Conservation (phyloP, 148 eudicot species). For the Camellia sinensis region DNA sequence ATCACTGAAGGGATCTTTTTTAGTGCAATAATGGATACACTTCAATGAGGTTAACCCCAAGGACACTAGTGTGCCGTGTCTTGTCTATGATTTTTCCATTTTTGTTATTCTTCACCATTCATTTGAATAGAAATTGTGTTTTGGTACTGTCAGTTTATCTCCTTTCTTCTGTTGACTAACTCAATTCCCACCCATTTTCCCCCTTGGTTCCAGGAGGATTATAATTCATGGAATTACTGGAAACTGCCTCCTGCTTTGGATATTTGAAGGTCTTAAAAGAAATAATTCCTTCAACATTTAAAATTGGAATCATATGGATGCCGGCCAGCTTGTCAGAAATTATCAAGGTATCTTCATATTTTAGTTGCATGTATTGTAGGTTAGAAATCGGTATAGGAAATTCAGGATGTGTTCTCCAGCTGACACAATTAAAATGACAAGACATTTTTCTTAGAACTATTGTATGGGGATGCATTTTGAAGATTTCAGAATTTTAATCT, state of each 20-base stretch:
- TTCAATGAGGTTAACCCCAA: background rate
- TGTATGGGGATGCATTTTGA: background rate
- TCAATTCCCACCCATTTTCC: conserved; percentile 10
- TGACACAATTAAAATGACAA: background rate
- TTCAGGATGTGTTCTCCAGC: background rate
- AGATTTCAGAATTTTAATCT: background rate
- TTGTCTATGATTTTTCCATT: background rate
- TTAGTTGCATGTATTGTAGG: background rate
- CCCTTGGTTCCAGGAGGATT: conserved; percentile 66
- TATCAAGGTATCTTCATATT: conserved; percentile 14
- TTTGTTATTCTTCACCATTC: background rate
- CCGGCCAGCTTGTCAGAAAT: background rate
- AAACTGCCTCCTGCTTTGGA: conserved; percentile 56
- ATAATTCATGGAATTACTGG: conserved; percentile 91
- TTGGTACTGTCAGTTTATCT: background rate
- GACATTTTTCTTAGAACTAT: background rate
- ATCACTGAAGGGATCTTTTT: background rate
- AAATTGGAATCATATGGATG: conserved; percentile 5
- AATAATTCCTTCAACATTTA: background rate
- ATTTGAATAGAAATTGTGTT: background rate
- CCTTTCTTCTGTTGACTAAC: background rate
- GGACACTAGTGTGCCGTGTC: background rate
- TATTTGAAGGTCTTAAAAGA: conserved; percentile 23
- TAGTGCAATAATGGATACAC: too few relatives aligned
- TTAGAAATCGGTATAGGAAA: background rate